These are phyloP conservation scores for Gaeumannomyces tritici DNA, from an alignment of 2,329 filamentous ascomycete species.

Conservation along the genomic window DNA sequence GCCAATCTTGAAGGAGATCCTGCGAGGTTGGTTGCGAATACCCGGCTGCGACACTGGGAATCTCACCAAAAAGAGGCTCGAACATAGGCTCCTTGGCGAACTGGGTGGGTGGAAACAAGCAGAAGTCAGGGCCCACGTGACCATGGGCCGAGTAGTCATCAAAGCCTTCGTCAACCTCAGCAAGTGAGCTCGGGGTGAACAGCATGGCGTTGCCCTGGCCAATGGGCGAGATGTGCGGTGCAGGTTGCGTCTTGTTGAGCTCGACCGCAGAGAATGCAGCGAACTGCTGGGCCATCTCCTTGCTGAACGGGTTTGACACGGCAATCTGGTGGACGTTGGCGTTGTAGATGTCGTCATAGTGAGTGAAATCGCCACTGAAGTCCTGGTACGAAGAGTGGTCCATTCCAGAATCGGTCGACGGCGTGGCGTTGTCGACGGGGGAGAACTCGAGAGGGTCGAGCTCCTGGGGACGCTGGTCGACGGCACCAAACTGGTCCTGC, in stretches of 20 bases:
- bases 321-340: constrained; percentile 47
- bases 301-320: constrained; percentile 29
- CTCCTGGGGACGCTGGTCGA: constrained; percentile 26
- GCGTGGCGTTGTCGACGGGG: constrained; percentile 40
- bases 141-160: constrained; percentile 37
- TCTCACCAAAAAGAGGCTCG: constrained; percentile 38
- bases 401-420: constrained; percentile 29
- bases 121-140: constrained; percentile 50
- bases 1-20: constrained; percentile 38
- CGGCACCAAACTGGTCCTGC: constrained; percentile 35
- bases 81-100: constrained; percentile 30
- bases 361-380: constrained; percentile 48
- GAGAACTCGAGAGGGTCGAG: constrained; percentile 33
- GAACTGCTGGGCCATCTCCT: constrained; percentile 32
- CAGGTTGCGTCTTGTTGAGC: constrained; percentile 26
- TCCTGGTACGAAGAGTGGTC: constrained; percentile 36
- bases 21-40: constrained; percentile 44
- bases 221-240: constrained; percentile 55
- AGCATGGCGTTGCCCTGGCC: constrained; percentile 62
- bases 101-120: constrained; percentile 41
- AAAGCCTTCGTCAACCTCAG: constrained; percentile 56
- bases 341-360: constrained; percentile 54
- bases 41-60: constrained; percentile 39
- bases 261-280: constrained; percentile 26
- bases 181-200: constrained; percentile 54